These are phyloP conservation scores for Kuraishia capsulata DNA, from an alignment of 805 yeast species.

Conservation along the genomic window DNA sequence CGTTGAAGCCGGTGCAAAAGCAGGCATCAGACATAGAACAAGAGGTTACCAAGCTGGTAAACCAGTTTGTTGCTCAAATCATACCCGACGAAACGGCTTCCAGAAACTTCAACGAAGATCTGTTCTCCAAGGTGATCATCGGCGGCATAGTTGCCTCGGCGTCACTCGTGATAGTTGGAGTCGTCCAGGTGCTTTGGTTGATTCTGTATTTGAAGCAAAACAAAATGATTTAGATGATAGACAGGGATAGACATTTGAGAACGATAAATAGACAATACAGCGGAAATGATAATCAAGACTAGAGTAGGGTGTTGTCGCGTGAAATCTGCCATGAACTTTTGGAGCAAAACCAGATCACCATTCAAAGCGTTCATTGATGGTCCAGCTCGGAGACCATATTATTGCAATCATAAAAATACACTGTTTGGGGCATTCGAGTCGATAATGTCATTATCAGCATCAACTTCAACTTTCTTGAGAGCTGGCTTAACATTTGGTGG, in stretches of 20 bases:
- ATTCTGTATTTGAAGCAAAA: constrained; percentile 10
- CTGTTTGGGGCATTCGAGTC: constrained; percentile 27
- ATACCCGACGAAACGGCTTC: constrained; percentile 11
- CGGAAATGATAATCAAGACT: not conserved
- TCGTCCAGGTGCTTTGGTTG: constrained; percentile 15
- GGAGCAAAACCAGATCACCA: no score
- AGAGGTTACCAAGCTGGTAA: constrained; percentile 10
- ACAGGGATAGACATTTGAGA: not conserved
- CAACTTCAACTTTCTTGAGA: constrained; percentile 7
- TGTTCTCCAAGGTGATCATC: constrained; percentile 10
- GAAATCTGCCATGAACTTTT: no score
- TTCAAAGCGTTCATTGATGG: no score
- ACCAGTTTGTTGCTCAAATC: constrained; percentile 8
- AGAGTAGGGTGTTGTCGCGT: no score
- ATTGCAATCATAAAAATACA: constrained; percentile 15
- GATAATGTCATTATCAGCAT: constrained; percentile 26
- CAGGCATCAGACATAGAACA: constrained; percentile 9
- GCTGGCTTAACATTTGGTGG: not conserved
- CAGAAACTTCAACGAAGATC: constrained; percentile 19
- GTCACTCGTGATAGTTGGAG: constrained; percentile 9
- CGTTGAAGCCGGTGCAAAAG: constrained; percentile 7
- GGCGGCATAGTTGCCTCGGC: constrained; percentile 7
- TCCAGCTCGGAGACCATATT: not conserved
- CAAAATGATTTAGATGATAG: not conserved
- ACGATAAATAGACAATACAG: constrained; percentile 20